Evolutionary conservation across 768 basidiomycete species (phyloP).

Genomic region (Fomitopsis serialis): DNA sequence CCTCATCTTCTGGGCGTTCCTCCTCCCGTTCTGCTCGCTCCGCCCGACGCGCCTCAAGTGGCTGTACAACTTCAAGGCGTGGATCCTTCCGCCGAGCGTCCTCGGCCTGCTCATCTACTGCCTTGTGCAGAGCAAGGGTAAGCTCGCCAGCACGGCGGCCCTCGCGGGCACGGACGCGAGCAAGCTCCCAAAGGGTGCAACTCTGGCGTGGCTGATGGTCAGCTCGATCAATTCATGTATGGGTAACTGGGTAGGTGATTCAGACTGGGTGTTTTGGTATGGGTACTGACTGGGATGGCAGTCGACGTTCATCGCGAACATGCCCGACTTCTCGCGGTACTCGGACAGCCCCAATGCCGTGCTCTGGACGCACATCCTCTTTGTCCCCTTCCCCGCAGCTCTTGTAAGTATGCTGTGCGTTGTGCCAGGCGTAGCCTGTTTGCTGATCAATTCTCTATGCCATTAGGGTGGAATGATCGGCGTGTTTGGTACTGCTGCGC

Average conservation of each 20-base stretch:
- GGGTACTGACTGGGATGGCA: background rate
- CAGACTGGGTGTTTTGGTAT: background rate
- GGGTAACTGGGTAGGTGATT: constrained; percentile 13
- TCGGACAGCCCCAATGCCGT: constrained; percentile 8
- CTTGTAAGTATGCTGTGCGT: constrained; percentile 1
- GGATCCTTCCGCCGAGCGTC: constrained; percentile 11
- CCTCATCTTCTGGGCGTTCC: constrained; percentile 13
- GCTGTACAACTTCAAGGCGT: constrained; percentile 16
- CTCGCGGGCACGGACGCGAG: constrained; percentile 1
- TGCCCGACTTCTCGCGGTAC: constrained; percentile 16
- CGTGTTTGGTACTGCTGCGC: constrained; percentile 13
- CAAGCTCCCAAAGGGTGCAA: constrained; percentile 7
- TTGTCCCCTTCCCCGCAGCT: constrained; percentile 15
- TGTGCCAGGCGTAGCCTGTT: background rate
- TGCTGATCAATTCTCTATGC: background rate
- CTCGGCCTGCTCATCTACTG: constrained; percentile 16
- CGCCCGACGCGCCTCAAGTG: constrained; percentile 10
- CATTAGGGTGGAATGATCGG: constrained; percentile 15
- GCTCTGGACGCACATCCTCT: constrained; percentile 15
- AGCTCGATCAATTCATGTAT: constrained; percentile 15
- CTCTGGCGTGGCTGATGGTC: constrained; percentile 11
- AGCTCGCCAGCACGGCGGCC: constrained; percentile 4
- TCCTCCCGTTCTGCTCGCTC: constrained; percentile 14
- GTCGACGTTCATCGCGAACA: constrained; percentile 17
- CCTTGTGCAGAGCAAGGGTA: constrained; percentile 11